Evolutionary conservation across 805 yeast genomes (phyloP).

Genomic region (Hanseniaspora vineae): DNA sequence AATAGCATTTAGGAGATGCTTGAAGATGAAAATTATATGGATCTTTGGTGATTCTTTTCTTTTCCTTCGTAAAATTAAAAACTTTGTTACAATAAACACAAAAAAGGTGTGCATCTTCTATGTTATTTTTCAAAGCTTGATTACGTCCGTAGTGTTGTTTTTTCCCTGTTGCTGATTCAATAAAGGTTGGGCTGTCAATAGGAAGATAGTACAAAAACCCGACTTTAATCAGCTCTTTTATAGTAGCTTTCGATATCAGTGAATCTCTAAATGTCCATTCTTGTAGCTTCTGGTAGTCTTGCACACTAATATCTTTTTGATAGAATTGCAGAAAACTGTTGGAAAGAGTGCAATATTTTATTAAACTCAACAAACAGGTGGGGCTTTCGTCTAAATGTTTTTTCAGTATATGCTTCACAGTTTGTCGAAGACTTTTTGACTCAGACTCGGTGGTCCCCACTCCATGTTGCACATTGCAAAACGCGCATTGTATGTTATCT

Average conservation of each 20-base stretch:
- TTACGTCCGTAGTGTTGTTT: too few species aligned
- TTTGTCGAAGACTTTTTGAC: background rate
- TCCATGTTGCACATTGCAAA: constrained; percentile 9
- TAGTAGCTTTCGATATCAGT: background rate
- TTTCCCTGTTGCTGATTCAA: too few species aligned
- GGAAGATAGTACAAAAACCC: background rate
- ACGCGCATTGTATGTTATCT: constrained; percentile 16
- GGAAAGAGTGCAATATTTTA: background rate
- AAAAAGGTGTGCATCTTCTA: background rate
- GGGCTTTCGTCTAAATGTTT: constrained; percentile 9
- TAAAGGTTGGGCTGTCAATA: too few species aligned
- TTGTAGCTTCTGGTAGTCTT: background rate
- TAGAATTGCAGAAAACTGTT: background rate
- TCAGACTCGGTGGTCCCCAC: background rate
- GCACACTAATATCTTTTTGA: background rate
- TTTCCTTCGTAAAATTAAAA: background rate
- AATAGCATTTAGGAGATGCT: background rate
- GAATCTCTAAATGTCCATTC: background rate
- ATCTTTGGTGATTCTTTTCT: background rate
- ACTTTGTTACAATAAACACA: background rate
- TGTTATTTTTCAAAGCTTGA: too few species aligned
- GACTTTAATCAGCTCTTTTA: background rate
- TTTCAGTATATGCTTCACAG: constrained; percentile 13
- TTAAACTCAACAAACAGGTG: constrained; percentile 2
- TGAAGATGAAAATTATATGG: background rate